Evolutionary conservation across 1,284 basidiomycete genomes (phyloP).

Genomic region (Cystobasidium sp.): DNA sequence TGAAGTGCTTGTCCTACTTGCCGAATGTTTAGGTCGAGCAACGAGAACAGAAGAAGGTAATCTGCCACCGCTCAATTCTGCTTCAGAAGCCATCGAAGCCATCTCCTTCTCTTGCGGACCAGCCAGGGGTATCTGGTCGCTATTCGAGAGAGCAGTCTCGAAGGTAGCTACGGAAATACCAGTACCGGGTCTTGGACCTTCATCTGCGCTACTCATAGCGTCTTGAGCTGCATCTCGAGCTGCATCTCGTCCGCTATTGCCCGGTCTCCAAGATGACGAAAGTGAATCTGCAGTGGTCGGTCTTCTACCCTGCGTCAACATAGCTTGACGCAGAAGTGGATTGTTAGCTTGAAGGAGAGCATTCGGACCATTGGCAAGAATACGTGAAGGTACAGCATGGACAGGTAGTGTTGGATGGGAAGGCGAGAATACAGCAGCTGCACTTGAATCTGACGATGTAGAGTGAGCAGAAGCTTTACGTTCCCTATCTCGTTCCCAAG

Average conservation of each 20-base stretch:
- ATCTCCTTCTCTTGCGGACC: neutral
- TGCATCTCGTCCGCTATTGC: neutral
- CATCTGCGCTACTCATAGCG: slow-evolving; percentile 18
- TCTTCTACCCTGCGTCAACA: neutral
- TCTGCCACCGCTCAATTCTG: neutral
- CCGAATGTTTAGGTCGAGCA: neutral
- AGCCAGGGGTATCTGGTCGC: neutral
- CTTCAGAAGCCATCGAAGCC: neutral
- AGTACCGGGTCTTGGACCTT: neutral
- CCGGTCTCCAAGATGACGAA: neutral
- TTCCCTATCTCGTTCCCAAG: slow-evolving; percentile 14
- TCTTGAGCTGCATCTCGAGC: slow-evolving; percentile 13
- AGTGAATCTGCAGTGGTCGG: neutral
- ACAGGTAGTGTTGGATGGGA: slow-evolving; percentile 1
- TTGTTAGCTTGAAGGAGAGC: neutral
- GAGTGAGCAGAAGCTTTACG: slow-evolving; percentile 22
- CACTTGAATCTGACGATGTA: slow-evolving; percentile 22
- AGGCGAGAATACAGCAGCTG: slow-evolving; percentile 19
- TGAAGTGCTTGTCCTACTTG: neutral
- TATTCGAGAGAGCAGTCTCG: slow-evolving; percentile 17
- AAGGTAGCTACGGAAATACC: slow-evolving; percentile 12
- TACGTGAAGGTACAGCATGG: neutral
- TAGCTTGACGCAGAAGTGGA: slow-evolving; percentile 4
- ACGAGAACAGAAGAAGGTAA: slow-evolving; percentile 9
- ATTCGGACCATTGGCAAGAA: slow-evolving; percentile 6